Evolutionary conservation across 441 rosid genomes (phyloP).

Genomic region (Viola pubescens): DNA sequence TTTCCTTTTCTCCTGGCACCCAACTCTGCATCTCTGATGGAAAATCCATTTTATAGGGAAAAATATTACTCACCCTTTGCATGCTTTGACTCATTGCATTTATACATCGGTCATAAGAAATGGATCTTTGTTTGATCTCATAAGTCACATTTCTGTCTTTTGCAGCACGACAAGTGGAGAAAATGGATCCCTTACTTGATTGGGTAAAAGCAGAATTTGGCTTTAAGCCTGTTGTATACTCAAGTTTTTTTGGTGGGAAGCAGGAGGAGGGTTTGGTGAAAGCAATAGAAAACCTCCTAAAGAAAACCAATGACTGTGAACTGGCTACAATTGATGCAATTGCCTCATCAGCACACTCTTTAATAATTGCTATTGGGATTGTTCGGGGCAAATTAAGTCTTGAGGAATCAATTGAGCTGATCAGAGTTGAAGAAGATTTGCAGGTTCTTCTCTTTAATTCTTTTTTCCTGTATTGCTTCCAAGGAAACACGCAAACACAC

Average conservation of each 20-base stretch:
- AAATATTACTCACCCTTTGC: too few species aligned
- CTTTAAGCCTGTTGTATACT: constrained; percentile 63
- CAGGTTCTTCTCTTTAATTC: constrained; percentile 45
- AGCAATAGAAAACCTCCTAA: constrained; percentile 57
- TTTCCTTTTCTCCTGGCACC: too few species aligned
- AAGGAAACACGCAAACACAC: too few species aligned
- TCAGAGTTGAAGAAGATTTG: constrained; percentile 91
- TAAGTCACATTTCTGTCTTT: constrained; percentile 12
- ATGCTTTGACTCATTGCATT: too few species aligned
- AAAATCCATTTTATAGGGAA: too few species aligned
- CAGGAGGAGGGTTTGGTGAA: constrained; percentile 76
- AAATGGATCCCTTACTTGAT: constrained; percentile 75
- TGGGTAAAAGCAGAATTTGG: constrained; percentile 92
- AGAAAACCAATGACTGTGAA: constrained; percentile 68
- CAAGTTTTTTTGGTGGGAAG: constrained; percentile 80
- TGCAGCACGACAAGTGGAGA: constrained; percentile 73
- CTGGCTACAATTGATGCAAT: constrained; percentile 87
- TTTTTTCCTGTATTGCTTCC: neutral
- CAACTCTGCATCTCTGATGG: too few species aligned
- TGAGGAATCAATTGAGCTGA: constrained; percentile 80
- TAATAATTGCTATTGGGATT: constrained; percentile 63
- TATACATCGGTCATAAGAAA: neutral
- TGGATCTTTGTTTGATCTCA: neutral
- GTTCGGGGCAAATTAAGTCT: constrained; percentile 67
- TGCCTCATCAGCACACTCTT: constrained; percentile 79